Conservation (phyloP, 768 basidiomycete species). For the Leucocoprinus leucothites region DNA sequence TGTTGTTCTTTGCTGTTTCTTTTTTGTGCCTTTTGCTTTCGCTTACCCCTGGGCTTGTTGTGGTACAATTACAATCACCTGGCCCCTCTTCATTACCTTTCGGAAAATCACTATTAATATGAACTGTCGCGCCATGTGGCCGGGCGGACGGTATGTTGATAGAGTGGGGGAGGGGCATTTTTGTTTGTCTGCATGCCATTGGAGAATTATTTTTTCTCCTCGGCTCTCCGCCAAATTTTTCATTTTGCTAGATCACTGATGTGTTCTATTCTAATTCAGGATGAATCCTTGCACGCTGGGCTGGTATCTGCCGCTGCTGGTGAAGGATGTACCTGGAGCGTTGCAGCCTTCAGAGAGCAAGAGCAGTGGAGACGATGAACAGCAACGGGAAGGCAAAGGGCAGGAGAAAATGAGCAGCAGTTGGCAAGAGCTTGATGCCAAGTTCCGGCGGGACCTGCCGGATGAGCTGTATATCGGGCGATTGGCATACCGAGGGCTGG, state of each 20-base stretch:
- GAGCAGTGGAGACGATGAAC: neutral
- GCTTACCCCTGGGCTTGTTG: neutral
- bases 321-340: conserved; percentile 64
- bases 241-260: conserved; percentile 3
- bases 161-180: conserved; percentile 13
- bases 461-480: conserved; percentile 86
- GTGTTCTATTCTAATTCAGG: conserved; percentile 24
- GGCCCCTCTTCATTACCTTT: neutral
- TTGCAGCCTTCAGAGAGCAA: conserved; percentile 54
- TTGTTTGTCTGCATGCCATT: neutral
- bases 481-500: conserved; percentile 83
- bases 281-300: conserved; percentile 98
- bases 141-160: conserved; percentile 1
- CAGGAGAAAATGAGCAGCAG: conserved; percentile 23
- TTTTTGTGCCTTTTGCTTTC: neutral
- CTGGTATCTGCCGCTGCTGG: conserved; percentile 90
- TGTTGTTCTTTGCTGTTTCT: neutral
- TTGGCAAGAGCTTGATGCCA: conserved; percentile 80
- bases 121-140: conserved; percentile 12
- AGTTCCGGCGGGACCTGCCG: conserved; percentile 88
- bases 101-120: conserved; percentile 8
- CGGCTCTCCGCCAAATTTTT: neutral
- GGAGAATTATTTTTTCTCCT: too few relatives aligned
- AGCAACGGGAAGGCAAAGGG: neutral
- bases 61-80: neutral